Base-by-base conservation (phyloP, 257 asterid genomes). In the Henckelia pumila region DNA sequence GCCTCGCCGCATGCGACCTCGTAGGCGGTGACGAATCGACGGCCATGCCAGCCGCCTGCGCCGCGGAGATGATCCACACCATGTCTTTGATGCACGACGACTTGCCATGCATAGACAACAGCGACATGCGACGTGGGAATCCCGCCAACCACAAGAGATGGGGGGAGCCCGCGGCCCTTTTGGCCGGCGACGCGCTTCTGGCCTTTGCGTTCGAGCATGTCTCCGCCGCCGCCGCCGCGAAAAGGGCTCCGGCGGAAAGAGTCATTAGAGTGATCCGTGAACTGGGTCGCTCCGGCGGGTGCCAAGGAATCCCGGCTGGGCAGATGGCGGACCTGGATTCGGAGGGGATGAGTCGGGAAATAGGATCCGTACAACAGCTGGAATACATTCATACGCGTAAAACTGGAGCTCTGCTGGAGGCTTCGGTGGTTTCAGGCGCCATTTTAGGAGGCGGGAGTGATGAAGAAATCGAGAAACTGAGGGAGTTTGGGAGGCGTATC, bases 51-150 rank as follows among this genome's bases (percentile, higher is more conserved):
- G 69, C 85, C 17, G 93, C 93, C 25, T 84, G 90, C 63, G 94
- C 94, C 30, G 77, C 70, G 16, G 94, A 86, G 72, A 86, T 86
- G 90, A 78, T 84, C 8, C 94, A 86, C 23, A 84, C 93, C 9
- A 84, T 84, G 89, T 86, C 93, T 9, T 59, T 86, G 21, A 84
- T 86, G 55, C 94, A 86, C 64, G 94, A 86, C 66, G 94, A 86
- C 47, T 78, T 86, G 24, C 94, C 94, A 11, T 86, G 86, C 66
- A 86, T 86, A 89, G 94, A 86, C 56, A 80, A 86, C 71, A 88
- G 81, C 70, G 88, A 80, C 64, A 14, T 86, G 30, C 79, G 94
- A 52, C 61, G 94, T 2, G 88, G 90, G 9, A 82, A 80, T 28
- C 90, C 88, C 22, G 77, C 94, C 7, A 86, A 81, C 68, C 88